Evolutionary conservation across 768 basidiomycete species (phyloP).

Genomic region (Pisolithus sp.): DNA sequence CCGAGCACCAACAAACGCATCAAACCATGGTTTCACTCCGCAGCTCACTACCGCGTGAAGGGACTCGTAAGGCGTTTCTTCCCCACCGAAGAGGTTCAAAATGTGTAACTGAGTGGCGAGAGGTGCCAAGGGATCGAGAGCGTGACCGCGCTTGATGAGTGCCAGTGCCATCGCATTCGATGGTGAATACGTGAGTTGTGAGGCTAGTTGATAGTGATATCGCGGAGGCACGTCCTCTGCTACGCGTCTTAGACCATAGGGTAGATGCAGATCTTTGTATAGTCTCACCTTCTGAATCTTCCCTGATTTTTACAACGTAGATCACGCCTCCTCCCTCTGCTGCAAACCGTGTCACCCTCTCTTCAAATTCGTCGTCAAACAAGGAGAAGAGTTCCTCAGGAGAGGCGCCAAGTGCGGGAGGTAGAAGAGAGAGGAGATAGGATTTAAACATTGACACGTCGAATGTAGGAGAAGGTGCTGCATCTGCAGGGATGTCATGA

Average conservation of each 20-base stretch:
- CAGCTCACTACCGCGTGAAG: constrained; percentile 91
- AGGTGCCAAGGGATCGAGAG: constrained; percentile 73
- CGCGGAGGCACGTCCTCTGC: constrained; percentile 62
- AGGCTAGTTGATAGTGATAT: constrained; percentile 60
- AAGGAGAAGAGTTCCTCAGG: constrained; percentile 58
- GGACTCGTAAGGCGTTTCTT: constrained; percentile 91
- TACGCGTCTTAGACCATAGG: constrained; percentile 6
- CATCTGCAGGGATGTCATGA: constrained; percentile 29
- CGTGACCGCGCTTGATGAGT: constrained; percentile 86
- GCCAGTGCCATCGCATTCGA: constrained; percentile 82
- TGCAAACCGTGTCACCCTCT: constrained; percentile 70
- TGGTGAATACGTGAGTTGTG: constrained; percentile 74
- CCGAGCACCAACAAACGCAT: constrained; percentile 89
- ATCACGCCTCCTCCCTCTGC: constrained; percentile 69
- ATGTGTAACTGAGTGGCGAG: constrained; percentile 86
- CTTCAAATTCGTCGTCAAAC: constrained; percentile 71
- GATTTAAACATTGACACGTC: constrained; percentile 64
- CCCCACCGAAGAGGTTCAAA: constrained; percentile 84
- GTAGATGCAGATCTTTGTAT: not conserved
- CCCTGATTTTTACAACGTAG: constrained; percentile 76
- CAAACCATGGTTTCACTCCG: constrained; percentile 97
- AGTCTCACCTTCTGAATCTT: constrained; percentile 64
- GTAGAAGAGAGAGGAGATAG: constrained; percentile 68
- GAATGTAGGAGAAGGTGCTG: constrained; percentile 43
- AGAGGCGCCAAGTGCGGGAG: constrained; percentile 73